Evolutionary conservation across 805 yeast species (phyloP).

Genomic region (Yueomyces sinensis): DNA sequence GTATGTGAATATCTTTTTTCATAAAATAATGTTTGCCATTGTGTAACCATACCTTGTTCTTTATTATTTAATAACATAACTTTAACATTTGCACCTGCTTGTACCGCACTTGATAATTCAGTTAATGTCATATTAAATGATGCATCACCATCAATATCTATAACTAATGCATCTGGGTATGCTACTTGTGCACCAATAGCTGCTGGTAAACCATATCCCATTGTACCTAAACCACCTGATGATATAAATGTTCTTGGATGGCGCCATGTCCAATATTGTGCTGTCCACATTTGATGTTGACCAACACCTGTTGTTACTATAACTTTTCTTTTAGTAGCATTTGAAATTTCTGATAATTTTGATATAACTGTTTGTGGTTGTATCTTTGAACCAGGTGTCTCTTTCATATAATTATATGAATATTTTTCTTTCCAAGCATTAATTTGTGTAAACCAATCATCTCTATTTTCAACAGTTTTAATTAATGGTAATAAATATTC

Average conservation of each 20-base stretch:
- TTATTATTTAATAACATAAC: conserved; percentile 84
- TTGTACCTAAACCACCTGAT: conserved; percentile 98
- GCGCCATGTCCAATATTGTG: conserved; percentile 93
- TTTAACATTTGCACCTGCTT: conserved; percentile 85
- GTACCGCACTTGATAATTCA: conserved; percentile 89
- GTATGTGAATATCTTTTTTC: conserved; percentile 97
- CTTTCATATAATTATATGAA: conserved; percentile 73
- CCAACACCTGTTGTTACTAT: conserved; percentile 97
- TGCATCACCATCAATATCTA: conserved; percentile 98
- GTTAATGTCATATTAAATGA: conserved; percentile 96
- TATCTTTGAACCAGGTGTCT: conserved; percentile 66
- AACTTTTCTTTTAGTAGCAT: conserved; percentile 46
- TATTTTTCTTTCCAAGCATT: conserved; percentile 73
- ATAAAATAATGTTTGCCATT: conserved; percentile 96
- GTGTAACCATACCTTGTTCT: conserved; percentile 99
- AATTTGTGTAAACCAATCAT: conserved; percentile 67
- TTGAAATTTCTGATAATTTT: conserved; percentile 63
- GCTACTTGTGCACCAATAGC: conserved; percentile 98
- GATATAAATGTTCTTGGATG: conserved; percentile 88
- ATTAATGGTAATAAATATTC: conserved; percentile 60
- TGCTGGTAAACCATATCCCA: conserved; percentile 96
- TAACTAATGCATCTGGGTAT: conserved; percentile 85
- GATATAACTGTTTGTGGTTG: conserved; percentile 88
- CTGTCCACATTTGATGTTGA: conserved; percentile 99
- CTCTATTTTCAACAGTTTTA: conserved; percentile 48